Percentiles rank a stretch among this genome's conserved stretches.
Evolutionary conservation across 306 rosid genomes (phyloP).

Genomic region (Senna tora): DNA sequence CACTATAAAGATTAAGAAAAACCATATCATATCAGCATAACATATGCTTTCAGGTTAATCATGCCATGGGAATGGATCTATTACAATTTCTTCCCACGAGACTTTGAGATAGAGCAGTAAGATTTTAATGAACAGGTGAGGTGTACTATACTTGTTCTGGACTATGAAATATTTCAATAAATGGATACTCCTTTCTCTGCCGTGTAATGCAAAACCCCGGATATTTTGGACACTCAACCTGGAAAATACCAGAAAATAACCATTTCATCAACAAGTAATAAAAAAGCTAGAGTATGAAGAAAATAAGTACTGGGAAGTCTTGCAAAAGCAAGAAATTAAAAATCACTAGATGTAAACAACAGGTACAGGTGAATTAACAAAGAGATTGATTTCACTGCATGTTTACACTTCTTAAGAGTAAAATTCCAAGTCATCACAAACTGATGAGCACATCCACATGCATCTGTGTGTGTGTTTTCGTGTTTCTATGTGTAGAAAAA

Average conservation of each 20-base stretch:
- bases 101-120: conserved; percentile 19
- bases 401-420: conserved; percentile 12
- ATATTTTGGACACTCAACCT: conserved; percentile 98
- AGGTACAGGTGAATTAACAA: not conserved
- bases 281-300: conserved; percentile 1
- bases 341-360: not conserved
- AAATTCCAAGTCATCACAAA: conserved; percentile 23
- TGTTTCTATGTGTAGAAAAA: conserved; percentile 4
- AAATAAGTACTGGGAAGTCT: not conserved
- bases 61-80: conserved; percentile 19
- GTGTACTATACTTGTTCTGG: conserved; percentile 69
- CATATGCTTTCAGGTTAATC: conserved; percentile 13
- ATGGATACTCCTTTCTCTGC: conserved; percentile 89
- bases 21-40: not conserved
- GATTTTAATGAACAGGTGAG: conserved; percentile 27
- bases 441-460: not conserved
- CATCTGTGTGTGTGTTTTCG: conserved; percentile 1
- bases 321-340: conserved; percentile 12
- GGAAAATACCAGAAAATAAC: conserved; percentile 44
- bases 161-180: conserved; percentile 76
- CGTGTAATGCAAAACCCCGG: conserved; percentile 93
- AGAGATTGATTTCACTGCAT: conserved; percentile 6
- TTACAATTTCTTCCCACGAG: conserved; percentile 21
- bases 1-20: conserved; percentile 23
- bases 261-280: conserved; percentile 10